A percentile compares a stretch with the other conserved stretches of the same genome.
Conservation (phyloP, 257 asterid genomes). For the Knoxia roxburghii region DNA sequence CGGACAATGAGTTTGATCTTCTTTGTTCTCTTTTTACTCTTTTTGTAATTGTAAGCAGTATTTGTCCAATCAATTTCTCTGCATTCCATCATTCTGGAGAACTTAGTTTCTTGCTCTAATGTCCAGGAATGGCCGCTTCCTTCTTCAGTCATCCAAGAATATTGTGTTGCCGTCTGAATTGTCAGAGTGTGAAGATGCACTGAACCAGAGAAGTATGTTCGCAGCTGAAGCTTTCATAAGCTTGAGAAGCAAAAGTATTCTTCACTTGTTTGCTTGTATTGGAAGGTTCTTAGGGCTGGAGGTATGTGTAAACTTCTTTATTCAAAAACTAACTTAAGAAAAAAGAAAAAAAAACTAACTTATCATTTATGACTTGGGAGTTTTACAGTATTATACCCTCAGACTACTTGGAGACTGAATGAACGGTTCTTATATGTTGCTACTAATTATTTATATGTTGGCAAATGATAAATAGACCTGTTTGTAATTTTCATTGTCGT, state of each 20-base stretch:
- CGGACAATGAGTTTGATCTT: background rate
- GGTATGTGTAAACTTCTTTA: slow-evolving; percentile 42
- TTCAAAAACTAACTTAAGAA: background rate
- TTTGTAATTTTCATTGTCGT: background rate
- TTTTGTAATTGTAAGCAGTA: background rate
- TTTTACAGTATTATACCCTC: no score
- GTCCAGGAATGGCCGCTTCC: slow-evolving; percentile 88
- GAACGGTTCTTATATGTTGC: background rate
- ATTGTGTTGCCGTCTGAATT: slow-evolving; percentile 57
- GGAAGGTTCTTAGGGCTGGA: slow-evolving; percentile 95
- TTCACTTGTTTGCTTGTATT: slow-evolving; percentile 84
- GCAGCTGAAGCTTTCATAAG: slow-evolving; percentile 71
- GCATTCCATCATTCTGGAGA: slow-evolving; percentile 7
- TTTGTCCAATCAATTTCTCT: background rate
- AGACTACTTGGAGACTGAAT: no score
- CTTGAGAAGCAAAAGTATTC: slow-evolving; percentile 75
- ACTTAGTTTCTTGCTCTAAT: slow-evolving; percentile 21
- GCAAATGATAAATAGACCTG: background rate
- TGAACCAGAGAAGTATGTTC: slow-evolving; percentile 80
- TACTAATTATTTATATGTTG: background rate
- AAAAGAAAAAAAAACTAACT: no score
- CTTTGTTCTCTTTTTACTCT: background rate
- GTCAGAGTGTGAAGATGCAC: slow-evolving; percentile 83
- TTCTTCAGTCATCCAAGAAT: slow-evolving; percentile 78
- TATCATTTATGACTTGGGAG: no score